A percentile compares a stretch with the other conserved stretches of the same genome.
These are phyloP conservation scores for Peronospora destructor DNA, from an alignment of 352 stramenopile species.

Conservation along the genomic window DNA sequence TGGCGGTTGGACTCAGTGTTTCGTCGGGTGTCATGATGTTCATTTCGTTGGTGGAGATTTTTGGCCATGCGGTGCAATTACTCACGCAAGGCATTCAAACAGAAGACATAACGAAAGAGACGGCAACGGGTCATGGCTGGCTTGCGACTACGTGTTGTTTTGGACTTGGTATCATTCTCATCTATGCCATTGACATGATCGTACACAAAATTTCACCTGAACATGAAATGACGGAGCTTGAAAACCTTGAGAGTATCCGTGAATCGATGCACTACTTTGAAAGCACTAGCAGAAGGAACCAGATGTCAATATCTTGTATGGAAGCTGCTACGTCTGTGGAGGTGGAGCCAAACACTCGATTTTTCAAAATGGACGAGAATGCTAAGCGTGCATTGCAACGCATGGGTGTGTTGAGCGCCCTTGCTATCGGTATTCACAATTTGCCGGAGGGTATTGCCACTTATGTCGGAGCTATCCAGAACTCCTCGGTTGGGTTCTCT, in stretches of 20 bases:
- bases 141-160: constrained; percentile 79
- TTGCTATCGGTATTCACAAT: constrained; percentile 93
- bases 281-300: constrained; percentile 7
- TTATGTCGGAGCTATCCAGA: constrained; percentile 87
- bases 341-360: background rate
- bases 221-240: constrained; percentile 28
- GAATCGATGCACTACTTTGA: constrained; percentile 32
- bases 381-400: constrained; percentile 43
- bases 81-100: constrained; percentile 32
- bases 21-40: constrained; percentile 76
- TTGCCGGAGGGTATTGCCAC: constrained; percentile 93
- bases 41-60: constrained; percentile 67
- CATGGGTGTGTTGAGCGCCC: constrained; percentile 87
- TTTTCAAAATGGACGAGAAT: constrained; percentile 26
- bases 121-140: constrained; percentile 49
- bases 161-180: constrained; percentile 67
- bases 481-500: constrained; percentile 86
- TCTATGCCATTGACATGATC: constrained; percentile 44
- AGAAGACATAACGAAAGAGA: constrained; percentile 27
- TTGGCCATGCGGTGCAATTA: constrained; percentile 33
- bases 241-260: constrained; percentile 26
- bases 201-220: constrained; percentile 35
- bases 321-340: constrained; percentile 5
- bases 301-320: constrained; percentile 8
- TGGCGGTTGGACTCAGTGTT: constrained; percentile 76